A percentile compares a stretch with the other conserved stretches of the same genome.
Conservation (phyloP, 345 rosid species). For the Orychophragmus violaceus region DNA sequence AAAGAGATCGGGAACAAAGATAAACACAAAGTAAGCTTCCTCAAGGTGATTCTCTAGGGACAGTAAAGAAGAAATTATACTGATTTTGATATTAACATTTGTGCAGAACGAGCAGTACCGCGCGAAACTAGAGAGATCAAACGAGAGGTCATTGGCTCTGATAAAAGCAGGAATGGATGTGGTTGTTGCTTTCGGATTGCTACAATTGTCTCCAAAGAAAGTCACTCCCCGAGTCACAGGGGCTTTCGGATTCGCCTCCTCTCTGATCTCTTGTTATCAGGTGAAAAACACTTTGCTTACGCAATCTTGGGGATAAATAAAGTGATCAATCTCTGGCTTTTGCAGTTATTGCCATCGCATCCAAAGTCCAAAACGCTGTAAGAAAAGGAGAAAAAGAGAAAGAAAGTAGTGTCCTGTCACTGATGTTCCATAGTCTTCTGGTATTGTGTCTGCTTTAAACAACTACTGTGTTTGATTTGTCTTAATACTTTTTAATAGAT, state of each 20-base stretch:
- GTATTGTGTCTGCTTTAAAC: not conserved
- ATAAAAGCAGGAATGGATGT: constrained; percentile 77
- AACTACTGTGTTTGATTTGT: not conserved
- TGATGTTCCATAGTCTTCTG: not conserved
- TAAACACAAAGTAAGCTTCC: constrained; percentile 57
- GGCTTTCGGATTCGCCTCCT: constrained; percentile 69
- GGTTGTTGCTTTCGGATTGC: constrained; percentile 85
- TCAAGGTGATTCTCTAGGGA: too few species aligned
- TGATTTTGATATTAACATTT: not conserved
- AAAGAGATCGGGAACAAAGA: constrained; percentile 58
- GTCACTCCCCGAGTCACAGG: constrained; percentile 94
- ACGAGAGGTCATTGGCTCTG: constrained; percentile 80
- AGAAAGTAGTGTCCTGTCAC: not conserved
- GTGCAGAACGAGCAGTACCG: constrained; percentile 73
- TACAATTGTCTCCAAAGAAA: constrained; percentile 84
- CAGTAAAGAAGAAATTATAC: not conserved
- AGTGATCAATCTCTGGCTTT: not conserved
- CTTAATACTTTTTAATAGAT: not conserved
- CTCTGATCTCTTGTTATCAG: constrained; percentile 91
- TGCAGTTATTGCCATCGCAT: constrained; percentile 28
- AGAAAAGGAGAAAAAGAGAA: not conserved
- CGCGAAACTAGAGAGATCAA: constrained; percentile 61
- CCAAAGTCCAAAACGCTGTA: constrained; percentile 19
- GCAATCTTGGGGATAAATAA: not conserved
- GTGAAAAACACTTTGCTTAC: not conserved